These are phyloP conservation scores for Chaetoceros muelleri DNA, from an alignment of 108 stramenopile genomes.

Conservation along the genomic window DNA sequence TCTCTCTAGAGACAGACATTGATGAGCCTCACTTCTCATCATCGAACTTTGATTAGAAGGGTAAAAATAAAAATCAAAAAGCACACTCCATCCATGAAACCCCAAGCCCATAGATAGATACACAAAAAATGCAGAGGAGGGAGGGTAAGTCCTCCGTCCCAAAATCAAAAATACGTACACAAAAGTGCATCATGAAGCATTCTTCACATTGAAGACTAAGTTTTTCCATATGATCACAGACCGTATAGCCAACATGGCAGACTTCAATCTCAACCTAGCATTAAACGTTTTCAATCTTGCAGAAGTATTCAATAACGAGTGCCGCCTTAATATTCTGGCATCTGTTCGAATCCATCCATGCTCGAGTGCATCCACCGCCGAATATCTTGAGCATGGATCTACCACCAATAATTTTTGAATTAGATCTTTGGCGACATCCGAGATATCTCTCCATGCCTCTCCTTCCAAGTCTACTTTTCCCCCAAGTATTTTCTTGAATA, in stretches of 20 bases:
- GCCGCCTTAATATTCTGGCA: neutral
- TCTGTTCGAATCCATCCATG: conserved; percentile 53
- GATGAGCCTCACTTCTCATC: no score
- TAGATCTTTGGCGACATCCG: conserved; percentile 79
- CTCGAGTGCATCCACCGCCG: conserved; percentile 54
- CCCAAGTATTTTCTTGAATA: conserved; percentile 60
- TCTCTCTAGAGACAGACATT: no score
- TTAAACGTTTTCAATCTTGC: conserved; percentile 79
- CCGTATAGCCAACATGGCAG: conserved; percentile 58
- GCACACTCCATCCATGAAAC: no score
- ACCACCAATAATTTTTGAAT: conserved; percentile 50
- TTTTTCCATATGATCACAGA: neutral
- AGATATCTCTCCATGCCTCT: conserved; percentile 67
- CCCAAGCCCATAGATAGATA: no score
- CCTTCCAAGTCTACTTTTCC: conserved; percentile 61
- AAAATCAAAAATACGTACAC: no score
- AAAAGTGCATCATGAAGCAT: no score
- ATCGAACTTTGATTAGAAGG: no score
- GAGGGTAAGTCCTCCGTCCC: no score
- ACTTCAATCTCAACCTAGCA: conserved; percentile 69
- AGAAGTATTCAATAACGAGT: conserved; percentile 36
- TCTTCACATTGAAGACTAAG: no score
- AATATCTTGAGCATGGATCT: conserved; percentile 67
- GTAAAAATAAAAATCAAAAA: no score
- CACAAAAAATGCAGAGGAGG: no score